Base-by-base conservation (phyloP, 176 grass and related monocot genomes). In the Metroxylon sagu region DNA sequence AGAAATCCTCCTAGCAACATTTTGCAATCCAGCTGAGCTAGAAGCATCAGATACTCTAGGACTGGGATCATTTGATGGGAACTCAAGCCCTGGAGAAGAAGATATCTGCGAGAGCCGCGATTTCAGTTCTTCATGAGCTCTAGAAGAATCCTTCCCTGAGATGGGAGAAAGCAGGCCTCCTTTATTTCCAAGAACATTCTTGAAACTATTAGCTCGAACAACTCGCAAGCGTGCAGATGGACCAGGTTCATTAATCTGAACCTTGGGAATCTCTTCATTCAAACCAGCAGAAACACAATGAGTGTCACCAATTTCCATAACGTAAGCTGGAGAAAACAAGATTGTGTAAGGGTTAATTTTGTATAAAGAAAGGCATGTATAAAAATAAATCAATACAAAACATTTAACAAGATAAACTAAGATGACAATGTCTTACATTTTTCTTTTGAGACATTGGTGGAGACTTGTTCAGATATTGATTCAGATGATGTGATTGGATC, bases 101-200 rank as follows among this genome's bases (percentile, higher is more conserved):
- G 80, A 89, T 71, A 85, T 31, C 65, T 87, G 81, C 21, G 92
- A 88, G 14, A 97, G 48, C 25, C 90, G 62, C 66, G 75, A 25
- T 52, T 83, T 85, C 21, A 97, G 57, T 56, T 97, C 81, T 29
- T 97, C 78, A 58, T 83, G 82, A 14, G 66, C 77, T 48, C 68
- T 60, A 12, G 75, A 80, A 49, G 74, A 82, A 31, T 80, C 70
- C 54, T 81, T 87, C 26, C 49, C 56, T 50, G 72, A 28, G 18
- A 81, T 53, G 12, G 65, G 71, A 54, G 31, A 70, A 19, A n/a
- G 67, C 62, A 21, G 64, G 29, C 50, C 18, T 55, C 52, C 65
- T n/a, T 25, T 68, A 18, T 55, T 82, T 53, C 71, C 64, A 62
- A 63, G 27, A 31, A 56, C 71, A 60, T 10, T 61, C 63, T 50